Evolutionary conservation across 169 alveolate genomes (phyloP), one percentile per base, ranked within the genome.

Genomic region (Condylostoma magnum): DNA sequence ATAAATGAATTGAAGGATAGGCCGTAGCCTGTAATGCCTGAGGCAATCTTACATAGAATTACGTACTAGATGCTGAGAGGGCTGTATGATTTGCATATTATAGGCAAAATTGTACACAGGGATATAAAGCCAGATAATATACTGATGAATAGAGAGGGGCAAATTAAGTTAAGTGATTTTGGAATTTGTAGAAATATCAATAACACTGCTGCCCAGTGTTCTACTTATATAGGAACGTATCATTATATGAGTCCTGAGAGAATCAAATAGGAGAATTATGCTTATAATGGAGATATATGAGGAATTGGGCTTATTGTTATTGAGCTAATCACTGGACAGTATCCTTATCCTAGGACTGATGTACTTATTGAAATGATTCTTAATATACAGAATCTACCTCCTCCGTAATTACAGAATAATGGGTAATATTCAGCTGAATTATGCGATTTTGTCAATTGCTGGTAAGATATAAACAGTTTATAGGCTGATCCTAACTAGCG

Each of bases 121-220:
- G 94, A 87, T 69, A 87, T 87, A 10, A 87, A 87, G 65, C 91
- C 88, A 31, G 77, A 82, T 52, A 87, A 87, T 55, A 55, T 87
- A 38, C 63, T 87, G 52, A 79, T 83, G 25, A 81, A 73, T 53
- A 37, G 67, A 46, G 76, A 81, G 41, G 94, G 90, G 0, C 78
- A 76, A 6, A 76, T 86, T 4, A 87, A 87, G 63, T 69, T 87
- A 18, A 66, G 86, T 30, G 94, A 87, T 79, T 83, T 87, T 65
- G 94, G 94, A 20, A 80, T 87, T 6, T 74, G 89, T 69, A 80
- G 69, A n/a, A 69, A 67, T 15, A 47, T 67, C 20, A 52, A 31
- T 8, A 28, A 47, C 28, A 15, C 66, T 3, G 47, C 47, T 25
- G 60, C 73, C 6, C 48, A 67, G 20, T 76, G 83, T 53, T 67